phyloP scores from a whole-genome alignment of 768 basidiomycete genomes.

The Macrolepiota albuminosa region DNA sequence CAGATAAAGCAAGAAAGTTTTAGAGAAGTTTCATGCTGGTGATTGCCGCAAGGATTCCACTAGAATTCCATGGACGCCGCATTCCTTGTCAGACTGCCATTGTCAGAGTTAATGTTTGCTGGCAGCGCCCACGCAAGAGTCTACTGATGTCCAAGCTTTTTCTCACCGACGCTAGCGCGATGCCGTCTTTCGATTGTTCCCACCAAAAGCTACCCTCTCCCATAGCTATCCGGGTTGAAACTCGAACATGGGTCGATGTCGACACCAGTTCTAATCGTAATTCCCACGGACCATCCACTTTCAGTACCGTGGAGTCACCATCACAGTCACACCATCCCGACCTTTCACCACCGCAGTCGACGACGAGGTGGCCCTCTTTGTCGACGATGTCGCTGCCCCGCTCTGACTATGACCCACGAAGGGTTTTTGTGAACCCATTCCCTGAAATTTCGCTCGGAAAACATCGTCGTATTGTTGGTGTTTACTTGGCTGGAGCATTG shows the following conservation, averaged over 20 bases:
- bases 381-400: conserved; percentile 57
- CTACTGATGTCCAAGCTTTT: background rate
- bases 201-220: conserved; percentile 3
- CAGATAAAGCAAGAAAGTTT: conserved; percentile 1
- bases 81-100: background rate
- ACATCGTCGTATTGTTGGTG: conserved; percentile 77
- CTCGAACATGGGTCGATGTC: conserved; percentile 20
- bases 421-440: conserved; percentile 85
- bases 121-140: background rate
- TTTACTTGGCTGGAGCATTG: conserved; percentile 88
- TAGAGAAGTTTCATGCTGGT: background rate
- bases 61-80: background rate
- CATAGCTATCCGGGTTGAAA: conserved; percentile 24
- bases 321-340: conserved; percentile 6
- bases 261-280: background rate
- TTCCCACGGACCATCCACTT: conserved; percentile 24
- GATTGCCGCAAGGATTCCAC: background rate
- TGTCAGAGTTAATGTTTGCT: background rate
- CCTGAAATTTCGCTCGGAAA: conserved; percentile 72
- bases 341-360: background rate
- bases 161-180: background rate
- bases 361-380: conserved; percentile 1
- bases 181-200: background rate
- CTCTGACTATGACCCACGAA: conserved; percentile 80
- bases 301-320: conserved; percentile 17